Conservation (phyloP, 169 alveolate species). For the Plasmodium vivax region DNA sequence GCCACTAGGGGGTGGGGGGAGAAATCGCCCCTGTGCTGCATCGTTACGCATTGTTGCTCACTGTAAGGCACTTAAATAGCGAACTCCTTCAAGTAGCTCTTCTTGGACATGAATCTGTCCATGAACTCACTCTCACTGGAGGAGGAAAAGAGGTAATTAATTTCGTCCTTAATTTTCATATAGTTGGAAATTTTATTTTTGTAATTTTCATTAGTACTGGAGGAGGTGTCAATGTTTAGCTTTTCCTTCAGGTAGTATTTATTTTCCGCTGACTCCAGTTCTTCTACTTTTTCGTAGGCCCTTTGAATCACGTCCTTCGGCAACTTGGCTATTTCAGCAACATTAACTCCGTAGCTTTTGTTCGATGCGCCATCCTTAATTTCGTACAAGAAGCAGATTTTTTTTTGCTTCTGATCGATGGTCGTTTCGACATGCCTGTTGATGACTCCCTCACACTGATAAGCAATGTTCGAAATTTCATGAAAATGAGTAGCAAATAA, state of each 20-base stretch:
- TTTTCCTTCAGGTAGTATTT: constrained; percentile 70
- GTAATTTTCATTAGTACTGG: constrained; percentile 33
- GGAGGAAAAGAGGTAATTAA: constrained; percentile 39
- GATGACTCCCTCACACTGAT: constrained; percentile 90
- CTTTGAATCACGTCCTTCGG: constrained; percentile 85
- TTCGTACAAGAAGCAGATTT: constrained; percentile 89
- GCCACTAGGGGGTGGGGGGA: neutral
- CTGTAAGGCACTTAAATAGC: neutral
- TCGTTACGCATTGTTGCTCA: neutral
- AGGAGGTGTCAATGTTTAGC: constrained; percentile 41
- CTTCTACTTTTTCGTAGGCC: constrained; percentile 74
- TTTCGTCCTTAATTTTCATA: constrained; percentile 65
- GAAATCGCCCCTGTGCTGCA: neutral
- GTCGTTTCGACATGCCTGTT: constrained; percentile 87
- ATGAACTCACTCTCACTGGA: constrained; percentile 30
- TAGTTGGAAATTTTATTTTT: constrained; percentile 67
- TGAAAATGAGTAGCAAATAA: constrained; percentile 99
- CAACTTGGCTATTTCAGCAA: constrained; percentile 94
- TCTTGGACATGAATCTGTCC: constrained; percentile 59
- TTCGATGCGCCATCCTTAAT: constrained; percentile 93
- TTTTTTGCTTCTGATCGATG: constrained; percentile 76
- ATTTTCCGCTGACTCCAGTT: constrained; percentile 71
- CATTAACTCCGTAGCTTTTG: constrained; percentile 94
- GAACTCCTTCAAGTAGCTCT: constrained; percentile 39
- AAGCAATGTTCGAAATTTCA: constrained; percentile 94